Conservation (phyloP, 2,329 filamentous ascomycete genomes). For the Fusarium nisikadoi region DNA sequence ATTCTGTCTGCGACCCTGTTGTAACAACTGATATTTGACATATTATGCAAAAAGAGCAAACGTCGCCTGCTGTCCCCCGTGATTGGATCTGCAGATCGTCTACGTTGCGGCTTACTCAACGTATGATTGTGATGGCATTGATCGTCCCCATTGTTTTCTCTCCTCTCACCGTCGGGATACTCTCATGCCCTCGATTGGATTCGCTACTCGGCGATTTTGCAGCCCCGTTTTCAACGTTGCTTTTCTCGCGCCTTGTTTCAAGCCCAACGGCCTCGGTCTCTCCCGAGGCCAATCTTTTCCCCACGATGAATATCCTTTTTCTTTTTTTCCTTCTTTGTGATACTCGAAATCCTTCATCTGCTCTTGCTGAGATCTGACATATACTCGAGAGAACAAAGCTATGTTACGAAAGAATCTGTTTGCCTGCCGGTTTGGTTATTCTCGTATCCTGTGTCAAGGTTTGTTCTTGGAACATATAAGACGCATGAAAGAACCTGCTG, state of each 20-base stretch:
- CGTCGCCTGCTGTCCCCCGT: not conserved
- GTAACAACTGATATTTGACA: not conserved
- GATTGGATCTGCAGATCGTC: not conserved
- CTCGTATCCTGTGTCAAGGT: not conserved
- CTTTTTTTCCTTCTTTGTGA: not conserved
- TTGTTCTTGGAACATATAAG: conserved; percentile 8
- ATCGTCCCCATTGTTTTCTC: not conserved
- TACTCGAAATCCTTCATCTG: not conserved
- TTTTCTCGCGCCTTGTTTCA: not conserved
- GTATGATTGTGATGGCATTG: not conserved
- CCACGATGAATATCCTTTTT: not conserved
- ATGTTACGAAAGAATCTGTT: not conserved
- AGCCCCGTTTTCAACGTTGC: not conserved
- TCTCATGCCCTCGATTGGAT: not conserved
- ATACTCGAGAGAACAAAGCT: not conserved
- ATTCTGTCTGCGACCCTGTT: not conserved
- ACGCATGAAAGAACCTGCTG: not conserved
- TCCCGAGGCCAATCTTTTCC: conserved; percentile 11
- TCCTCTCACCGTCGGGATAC: not conserved
- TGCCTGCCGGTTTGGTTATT: not conserved
- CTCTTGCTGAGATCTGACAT: not conserved
- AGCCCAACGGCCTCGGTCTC: not conserved
- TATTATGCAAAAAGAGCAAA: not conserved
- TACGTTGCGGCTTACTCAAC: not conserved
- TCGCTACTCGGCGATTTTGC: not conserved